Conservation (phyloP, 208 protist genomes). For the Naegleria gruberi region DNA sequence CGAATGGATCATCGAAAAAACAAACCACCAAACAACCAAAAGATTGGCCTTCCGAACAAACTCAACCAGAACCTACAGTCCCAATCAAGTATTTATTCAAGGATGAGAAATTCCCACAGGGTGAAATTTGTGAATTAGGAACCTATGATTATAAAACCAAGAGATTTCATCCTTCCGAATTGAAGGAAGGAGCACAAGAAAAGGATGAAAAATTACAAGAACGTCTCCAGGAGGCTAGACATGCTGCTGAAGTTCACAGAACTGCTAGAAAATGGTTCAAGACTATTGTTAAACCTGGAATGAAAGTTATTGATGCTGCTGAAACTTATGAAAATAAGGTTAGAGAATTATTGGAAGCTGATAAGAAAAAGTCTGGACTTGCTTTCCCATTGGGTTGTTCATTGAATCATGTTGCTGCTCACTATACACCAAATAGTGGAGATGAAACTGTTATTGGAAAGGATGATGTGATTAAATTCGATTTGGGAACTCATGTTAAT, state of each 20-base stretch:
- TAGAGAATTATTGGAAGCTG: slow-evolving; percentile 69
- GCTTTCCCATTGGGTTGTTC: slow-evolving; percentile 78
- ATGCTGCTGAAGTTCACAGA: slow-evolving; percentile 76
- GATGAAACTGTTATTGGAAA: slow-evolving; percentile 81
- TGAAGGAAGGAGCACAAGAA: slow-evolving; percentile 33
- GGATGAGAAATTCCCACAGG: background rate
- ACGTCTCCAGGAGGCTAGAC: slow-evolving; percentile 39
- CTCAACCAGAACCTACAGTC: background rate
- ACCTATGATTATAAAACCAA: slow-evolving; percentile 51
- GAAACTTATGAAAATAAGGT: slow-evolving; percentile 77
- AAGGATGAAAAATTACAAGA: background rate
- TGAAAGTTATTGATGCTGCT: slow-evolving; percentile 73
- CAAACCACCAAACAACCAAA: background rate
- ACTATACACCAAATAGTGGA: slow-evolving; percentile 93
- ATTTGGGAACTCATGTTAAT: slow-evolving; percentile 98
- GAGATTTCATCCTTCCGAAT: slow-evolving; percentile 76
- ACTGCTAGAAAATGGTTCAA: slow-evolving; percentile 76
- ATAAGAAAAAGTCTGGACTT: slow-evolving; percentile 63
- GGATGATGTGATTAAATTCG: slow-evolving; percentile 93
- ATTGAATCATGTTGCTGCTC: slow-evolving; percentile 92
- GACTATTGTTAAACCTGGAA: slow-evolving; percentile 76
- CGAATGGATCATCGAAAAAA: background rate
- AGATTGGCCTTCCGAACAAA: background rate
- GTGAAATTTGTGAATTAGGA: background rate
- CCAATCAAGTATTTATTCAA: background rate